phyloP scores from a whole-genome alignment of 192 early-diverging fungal species.

The Rhizophagus clarus region DNA sequence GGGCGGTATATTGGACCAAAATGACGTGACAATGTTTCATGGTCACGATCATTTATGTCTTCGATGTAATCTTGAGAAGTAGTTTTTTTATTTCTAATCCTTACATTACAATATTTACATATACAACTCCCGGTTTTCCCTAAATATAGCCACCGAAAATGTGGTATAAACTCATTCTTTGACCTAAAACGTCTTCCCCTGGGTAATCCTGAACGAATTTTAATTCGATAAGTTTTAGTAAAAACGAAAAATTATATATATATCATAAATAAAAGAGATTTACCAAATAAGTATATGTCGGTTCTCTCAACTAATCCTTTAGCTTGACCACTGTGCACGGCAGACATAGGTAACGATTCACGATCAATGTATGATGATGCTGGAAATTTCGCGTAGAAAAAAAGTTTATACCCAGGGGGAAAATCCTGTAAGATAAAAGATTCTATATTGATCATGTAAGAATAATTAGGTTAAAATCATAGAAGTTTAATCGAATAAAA shows the following conservation, averaged over 20 bases:
- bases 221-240: background rate
- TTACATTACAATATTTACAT: background rate
- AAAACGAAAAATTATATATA: background rate
- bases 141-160: background rate
- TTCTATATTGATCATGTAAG: background rate
- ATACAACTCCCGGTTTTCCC: background rate
- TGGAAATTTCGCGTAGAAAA: background rate
- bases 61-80: background rate
- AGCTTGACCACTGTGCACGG: background rate
- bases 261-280: background rate
- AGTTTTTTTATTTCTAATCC: background rate
- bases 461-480: background rate
- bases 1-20: background rate
- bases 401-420: background rate
- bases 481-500: no score
- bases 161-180: background rate
- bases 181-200: background rate
- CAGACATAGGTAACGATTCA: background rate
- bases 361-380: background rate
- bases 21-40: background rate
- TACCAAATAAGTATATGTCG: background rate
- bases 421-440: background rate
- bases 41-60: background rate
- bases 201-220: background rate
- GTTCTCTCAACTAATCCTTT: background rate